These are phyloP conservation scores for Boeremia lycopersici DNA, from an alignment of 2,329 filamentous ascomycete genomes.

Conservation along the genomic window DNA sequence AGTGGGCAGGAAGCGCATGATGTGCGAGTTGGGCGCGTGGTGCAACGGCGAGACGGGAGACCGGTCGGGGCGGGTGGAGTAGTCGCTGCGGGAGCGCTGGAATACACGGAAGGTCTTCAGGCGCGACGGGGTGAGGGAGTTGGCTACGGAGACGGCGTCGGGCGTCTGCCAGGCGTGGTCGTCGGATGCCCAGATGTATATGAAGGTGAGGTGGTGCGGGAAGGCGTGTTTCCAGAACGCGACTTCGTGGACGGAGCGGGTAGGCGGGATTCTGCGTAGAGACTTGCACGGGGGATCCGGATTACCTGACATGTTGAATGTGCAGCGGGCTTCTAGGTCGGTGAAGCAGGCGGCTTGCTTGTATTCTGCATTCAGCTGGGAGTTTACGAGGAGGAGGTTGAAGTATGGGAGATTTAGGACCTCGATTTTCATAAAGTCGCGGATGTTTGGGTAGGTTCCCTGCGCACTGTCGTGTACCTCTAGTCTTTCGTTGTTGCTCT, in stretches of 20 bases:
- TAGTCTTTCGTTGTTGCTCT: not conserved
- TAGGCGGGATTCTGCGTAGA: no score
- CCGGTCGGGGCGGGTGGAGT: not conserved
- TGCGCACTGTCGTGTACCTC: no score
- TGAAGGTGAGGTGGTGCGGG: no score
- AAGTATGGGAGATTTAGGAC: not conserved
- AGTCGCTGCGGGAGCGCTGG: not conserved
- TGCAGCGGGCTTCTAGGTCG: not conserved
- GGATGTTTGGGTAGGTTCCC: not conserved
- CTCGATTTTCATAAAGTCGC: not conserved
- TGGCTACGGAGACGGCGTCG: no score
- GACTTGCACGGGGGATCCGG: no score
- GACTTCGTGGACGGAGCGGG: no score
- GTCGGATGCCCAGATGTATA: no score
- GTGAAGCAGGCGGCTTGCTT: not conserved
- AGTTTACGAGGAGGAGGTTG: not conserved
- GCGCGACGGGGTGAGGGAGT: no score
- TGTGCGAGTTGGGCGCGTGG: not conserved
- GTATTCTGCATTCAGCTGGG: not conserved
- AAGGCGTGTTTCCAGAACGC: no score
- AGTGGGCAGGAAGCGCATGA: not conserved
- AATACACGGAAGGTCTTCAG: no score
- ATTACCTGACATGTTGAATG: not conserved
- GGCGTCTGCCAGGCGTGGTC: no score
- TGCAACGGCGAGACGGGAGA: not conserved